These are phyloP conservation scores for Leucocoprinus sp. DNA, from an alignment of 768 basidiomycete genomes.

Conservation along the genomic window DNA sequence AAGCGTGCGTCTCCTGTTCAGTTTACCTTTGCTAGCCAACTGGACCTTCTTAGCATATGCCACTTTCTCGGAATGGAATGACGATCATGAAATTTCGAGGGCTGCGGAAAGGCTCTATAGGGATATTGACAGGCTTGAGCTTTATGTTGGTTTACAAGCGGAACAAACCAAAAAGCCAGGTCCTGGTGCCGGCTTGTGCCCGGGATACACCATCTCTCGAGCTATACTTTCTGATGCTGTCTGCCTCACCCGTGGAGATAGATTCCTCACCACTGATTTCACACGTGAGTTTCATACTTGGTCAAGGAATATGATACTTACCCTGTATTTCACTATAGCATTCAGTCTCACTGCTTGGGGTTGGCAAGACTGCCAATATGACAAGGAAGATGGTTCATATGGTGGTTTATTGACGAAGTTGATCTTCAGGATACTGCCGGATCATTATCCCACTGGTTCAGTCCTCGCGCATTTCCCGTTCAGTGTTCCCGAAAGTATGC, in stretches of 20 bases:
- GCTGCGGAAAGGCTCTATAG: conserved; percentile 61
- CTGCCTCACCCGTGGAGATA: conserved; percentile 67
- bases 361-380: conserved; percentile 59
- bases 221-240: conserved; percentile 81
- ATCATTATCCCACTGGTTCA: conserved; percentile 56
- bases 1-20: conserved; percentile 37
- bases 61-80: conserved; percentile 69
- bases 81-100: conserved; percentile 43
- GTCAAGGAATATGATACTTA: background rate
- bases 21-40: background rate
- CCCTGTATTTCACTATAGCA: conserved; percentile 28
- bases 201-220: conserved; percentile 76
- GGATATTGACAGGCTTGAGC: conserved; percentile 72
- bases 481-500: conserved; percentile 48
- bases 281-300: conserved; percentile 45
- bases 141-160: conserved; percentile 68
- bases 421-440: conserved; percentile 63
- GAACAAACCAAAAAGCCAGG: conserved; percentile 60
- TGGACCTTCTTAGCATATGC: conserved; percentile 38
- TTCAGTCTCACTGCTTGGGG: conserved; percentile 76
- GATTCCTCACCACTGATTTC: conserved; percentile 69
- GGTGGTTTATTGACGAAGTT: conserved; percentile 71
- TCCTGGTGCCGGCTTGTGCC: conserved; percentile 70
- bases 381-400: conserved; percentile 59
- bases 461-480: conserved; percentile 80